Evolutionary conservation across 306 rosid species (phyloP).

Genomic region (Notholithocarpus densiflorus): DNA sequence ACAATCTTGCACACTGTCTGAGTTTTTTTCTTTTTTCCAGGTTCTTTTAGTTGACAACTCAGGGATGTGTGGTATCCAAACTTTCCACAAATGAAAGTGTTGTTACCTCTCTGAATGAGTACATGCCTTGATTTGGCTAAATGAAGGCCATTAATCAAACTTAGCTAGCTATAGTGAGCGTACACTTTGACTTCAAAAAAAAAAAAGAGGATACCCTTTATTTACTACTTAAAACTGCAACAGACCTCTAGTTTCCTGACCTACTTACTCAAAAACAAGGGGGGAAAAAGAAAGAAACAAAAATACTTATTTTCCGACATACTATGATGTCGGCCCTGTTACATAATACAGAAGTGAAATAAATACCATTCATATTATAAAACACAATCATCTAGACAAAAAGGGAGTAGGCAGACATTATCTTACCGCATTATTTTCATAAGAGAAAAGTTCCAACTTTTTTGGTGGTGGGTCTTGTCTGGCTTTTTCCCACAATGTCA

Average conservation of each 20-base stretch:
- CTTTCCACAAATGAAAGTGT: neutral
- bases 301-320: neutral
- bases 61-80: neutral
- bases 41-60: neutral
- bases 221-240: neutral
- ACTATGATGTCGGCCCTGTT: neutral
- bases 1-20: neutral
- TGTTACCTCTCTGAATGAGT: neutral
- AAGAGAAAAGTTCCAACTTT: conserved; percentile 82
- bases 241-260: neutral
- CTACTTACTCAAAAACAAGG: neutral
- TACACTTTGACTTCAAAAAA: too few relatives aligned
- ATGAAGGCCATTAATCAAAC: neutral
- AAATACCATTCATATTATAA: neutral
- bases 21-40: neutral
- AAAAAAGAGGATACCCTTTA: neutral
- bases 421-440: conserved; percentile 75
- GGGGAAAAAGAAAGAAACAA: neutral
- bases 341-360: neutral
- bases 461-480: conserved; percentile 53
- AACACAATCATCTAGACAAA: neutral
- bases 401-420: conserved; percentile 8
- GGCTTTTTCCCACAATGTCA: conserved; percentile 76
- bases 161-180: neutral
- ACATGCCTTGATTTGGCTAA: neutral